phyloP scores from a whole-genome alignment of 495 filamentous ascomycete genomes.

The Apiosordaria backusii region DNA sequence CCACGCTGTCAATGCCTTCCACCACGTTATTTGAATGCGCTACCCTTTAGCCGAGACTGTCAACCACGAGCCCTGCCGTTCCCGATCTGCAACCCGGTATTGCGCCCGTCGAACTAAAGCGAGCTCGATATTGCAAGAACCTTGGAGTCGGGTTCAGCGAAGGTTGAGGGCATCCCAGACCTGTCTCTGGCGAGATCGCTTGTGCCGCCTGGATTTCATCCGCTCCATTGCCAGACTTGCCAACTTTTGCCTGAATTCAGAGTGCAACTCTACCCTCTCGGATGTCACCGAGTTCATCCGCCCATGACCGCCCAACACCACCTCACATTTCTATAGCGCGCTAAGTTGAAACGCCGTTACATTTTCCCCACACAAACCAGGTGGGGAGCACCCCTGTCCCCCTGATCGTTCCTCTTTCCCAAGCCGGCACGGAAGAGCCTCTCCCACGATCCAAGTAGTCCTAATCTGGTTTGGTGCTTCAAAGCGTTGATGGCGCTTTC shows the following conservation, averaged over 20 bases:
- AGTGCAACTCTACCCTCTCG: not conserved
- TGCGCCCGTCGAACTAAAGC: constrained; percentile 12
- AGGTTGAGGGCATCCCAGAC: constrained; percentile 7
- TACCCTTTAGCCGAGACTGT: constrained; percentile 7
- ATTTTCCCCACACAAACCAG: constrained; percentile 9
- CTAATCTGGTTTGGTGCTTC: constrained; percentile 9
- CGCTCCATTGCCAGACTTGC: not conserved
- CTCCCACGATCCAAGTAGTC: not conserved
- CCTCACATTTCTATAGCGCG: constrained; percentile 2
- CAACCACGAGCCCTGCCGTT: constrained; percentile 18
- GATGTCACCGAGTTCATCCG: not conserved
- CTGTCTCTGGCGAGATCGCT: not conserved
- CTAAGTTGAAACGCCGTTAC: constrained; percentile 14
- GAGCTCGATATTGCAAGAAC: constrained; percentile 27
- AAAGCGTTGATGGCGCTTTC: constrained; percentile 5
- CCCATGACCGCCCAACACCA: constrained; percentile 19
- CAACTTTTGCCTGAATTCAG: constrained; percentile 18
- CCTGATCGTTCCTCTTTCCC: constrained; percentile 6
- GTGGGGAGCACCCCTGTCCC: not conserved
- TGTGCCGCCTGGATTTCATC: not conserved
- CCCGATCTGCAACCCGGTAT: constrained; percentile 23
- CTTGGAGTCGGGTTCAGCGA: constrained; percentile 18
- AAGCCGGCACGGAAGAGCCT: constrained; percentile 11
- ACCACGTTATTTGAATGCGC: not conserved
- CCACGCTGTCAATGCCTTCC: not conserved